These are phyloP conservation scores for Lineolata rhizophorae DNA, from an alignment of 495 filamentous ascomycete genomes.

Conservation along the genomic window DNA sequence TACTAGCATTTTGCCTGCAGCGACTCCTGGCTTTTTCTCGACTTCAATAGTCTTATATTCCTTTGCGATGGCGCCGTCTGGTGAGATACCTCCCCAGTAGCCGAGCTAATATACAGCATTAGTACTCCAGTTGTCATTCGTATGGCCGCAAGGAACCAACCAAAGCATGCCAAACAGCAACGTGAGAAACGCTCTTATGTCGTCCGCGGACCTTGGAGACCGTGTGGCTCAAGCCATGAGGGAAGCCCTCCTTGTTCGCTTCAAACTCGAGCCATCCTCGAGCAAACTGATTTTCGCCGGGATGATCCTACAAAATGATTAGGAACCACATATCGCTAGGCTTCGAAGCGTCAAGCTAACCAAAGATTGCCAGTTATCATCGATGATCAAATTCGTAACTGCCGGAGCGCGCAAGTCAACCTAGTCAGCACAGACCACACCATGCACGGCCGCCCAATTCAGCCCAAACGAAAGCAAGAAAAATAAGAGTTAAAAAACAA, in stretches of 20 bases:
- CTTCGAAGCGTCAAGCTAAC: conserved; percentile 1
- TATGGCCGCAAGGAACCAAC: conserved; percentile 9
- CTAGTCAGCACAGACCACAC: conserved; percentile 2
- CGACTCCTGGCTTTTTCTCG: conserved; percentile 26
- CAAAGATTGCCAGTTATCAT: conserved; percentile 90
- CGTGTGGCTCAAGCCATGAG: conserved; percentile 48
- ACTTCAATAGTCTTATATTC: conserved; percentile 61
- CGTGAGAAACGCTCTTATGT: conserved; percentile 53
- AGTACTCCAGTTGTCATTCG: background rate
- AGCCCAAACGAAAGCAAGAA: no score
- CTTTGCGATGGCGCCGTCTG: conserved; percentile 44
- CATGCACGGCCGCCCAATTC: no score
- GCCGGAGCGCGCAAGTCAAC: no score
- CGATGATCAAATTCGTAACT: conserved; percentile 69
- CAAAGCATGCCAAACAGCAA: conserved; percentile 93
- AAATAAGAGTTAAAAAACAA: conserved; percentile 4
- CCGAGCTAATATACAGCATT: conserved; percentile 26
- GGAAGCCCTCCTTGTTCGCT: conserved; percentile 62
- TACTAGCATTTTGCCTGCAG: conserved; percentile 45
- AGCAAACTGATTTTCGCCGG: conserved; percentile 27
- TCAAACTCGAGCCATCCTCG: conserved; percentile 52
- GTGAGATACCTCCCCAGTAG: conserved; percentile 82
- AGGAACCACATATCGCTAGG: background rate
- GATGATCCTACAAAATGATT: conserved; percentile 6
- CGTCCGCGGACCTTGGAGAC: conserved; percentile 42